Evolutionary conservation across 768 basidiomycete genomes (phyloP).

Genomic region (Gloeostereum incarnatum): DNA sequence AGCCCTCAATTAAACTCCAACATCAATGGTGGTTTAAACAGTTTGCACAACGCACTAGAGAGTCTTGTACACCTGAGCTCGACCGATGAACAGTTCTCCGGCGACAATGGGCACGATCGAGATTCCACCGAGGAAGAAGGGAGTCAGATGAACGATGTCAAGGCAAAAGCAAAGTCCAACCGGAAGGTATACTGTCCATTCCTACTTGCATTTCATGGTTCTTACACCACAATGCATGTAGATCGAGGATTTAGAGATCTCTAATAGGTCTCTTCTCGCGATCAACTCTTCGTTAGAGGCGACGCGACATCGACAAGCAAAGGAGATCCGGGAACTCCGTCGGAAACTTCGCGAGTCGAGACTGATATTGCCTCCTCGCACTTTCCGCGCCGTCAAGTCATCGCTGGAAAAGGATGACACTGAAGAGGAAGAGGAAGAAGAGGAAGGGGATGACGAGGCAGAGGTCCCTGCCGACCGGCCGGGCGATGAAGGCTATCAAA

Average conservation of each 20-base stretch:
- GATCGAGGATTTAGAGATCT: slow-evolving; percentile 92
- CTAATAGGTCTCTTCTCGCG: slow-evolving; percentile 75
- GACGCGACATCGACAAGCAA: slow-evolving; percentile 69
- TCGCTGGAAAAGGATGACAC: slow-evolving; percentile 42
- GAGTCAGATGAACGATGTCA: too few species aligned
- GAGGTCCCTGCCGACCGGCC: slow-evolving; percentile 19
- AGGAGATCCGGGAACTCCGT: slow-evolving; percentile 79
- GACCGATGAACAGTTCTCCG: slow-evolving; percentile 16
- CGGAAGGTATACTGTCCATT: slow-evolving; percentile 53
- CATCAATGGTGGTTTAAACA: slow-evolving; percentile 2
- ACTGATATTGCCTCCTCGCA: slow-evolving; percentile 62
- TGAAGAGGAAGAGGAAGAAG: slow-evolving; percentile 35
- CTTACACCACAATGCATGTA: slow-evolving; percentile 16
- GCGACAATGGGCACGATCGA: slow-evolving; percentile 22
- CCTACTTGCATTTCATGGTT: slow-evolving; percentile 1
- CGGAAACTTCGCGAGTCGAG: slow-evolving; percentile 78
- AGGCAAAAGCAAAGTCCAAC: slow-evolving; percentile 74
- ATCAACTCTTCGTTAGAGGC: slow-evolving; percentile 82
- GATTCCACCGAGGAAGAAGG: slow-evolving; percentile 32
- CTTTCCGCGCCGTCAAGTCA: slow-evolving; percentile 47
- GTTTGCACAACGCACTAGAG: slow-evolving; percentile 28
- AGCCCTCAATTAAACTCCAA: slow-evolving; percentile 11
- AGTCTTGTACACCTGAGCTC: slow-evolving; percentile 28
- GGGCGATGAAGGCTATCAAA: slow-evolving; percentile 49
- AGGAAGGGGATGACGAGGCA: slow-evolving; percentile 25